These are phyloP conservation scores for Garcileccinum viscosum DNA, from an alignment of 1,284 basidiomycete species.

Conservation along the genomic window DNA sequence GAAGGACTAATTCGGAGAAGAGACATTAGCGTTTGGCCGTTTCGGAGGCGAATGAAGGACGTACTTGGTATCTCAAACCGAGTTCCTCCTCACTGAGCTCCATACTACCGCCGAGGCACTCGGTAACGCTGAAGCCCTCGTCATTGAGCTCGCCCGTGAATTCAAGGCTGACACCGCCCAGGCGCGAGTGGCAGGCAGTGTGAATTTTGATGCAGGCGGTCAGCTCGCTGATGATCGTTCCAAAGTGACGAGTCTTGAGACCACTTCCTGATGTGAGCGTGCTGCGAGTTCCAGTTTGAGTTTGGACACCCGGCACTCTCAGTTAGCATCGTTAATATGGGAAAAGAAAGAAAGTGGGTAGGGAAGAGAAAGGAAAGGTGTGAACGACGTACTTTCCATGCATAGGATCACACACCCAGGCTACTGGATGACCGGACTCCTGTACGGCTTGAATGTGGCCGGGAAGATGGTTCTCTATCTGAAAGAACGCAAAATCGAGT, in stretches of 20 bases:
- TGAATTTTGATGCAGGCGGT: conserved; percentile 86
- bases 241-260: conserved; percentile 90
- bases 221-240: conserved; percentile 90
- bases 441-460: conserved; percentile 87
- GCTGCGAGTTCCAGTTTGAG: conserved; percentile 46
- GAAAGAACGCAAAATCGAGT: neutral
- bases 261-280: conserved; percentile 80
- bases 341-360: no score
- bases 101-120: conserved; percentile 85
- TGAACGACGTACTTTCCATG: conserved; percentile 80
- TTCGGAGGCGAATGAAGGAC: conserved; percentile 14
- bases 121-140: conserved; percentile 91
- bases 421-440: conserved; percentile 82
- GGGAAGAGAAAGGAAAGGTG: neutral
- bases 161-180: conserved; percentile 97
- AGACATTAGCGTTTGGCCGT: neutral
- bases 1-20: conserved; percentile 59
- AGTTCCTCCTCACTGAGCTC: conserved; percentile 77
- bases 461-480: conserved; percentile 82
- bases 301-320: neutral
- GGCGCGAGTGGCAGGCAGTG: conserved; percentile 67
- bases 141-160: conserved; percentile 95
- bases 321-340: neutral
- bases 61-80: conserved; percentile 75
- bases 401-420: conserved; percentile 98